Conservation (phyloP, 2,329 filamentous ascomycete genomes). For the Penicillium digitatum region DNA sequence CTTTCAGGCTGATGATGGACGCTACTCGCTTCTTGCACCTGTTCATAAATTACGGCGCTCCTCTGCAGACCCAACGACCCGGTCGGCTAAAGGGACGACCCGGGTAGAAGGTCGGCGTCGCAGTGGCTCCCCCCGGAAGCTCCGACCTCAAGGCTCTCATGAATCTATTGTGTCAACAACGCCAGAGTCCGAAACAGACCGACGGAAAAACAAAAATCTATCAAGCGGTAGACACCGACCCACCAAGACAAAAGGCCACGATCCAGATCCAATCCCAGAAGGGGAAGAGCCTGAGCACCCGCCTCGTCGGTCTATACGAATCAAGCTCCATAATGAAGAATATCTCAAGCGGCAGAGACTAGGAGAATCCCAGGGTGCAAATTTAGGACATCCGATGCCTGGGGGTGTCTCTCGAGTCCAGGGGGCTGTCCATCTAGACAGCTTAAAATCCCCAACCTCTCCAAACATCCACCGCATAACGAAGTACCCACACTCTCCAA, state of each 20-base stretch:
- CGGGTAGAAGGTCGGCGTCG: slow-evolving; percentile 29
- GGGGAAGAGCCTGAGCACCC: slow-evolving; percentile 50
- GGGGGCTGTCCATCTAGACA: slow-evolving; percentile 63
- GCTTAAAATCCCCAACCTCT: slow-evolving; percentile 90
- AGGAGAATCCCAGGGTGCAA: slow-evolving; percentile 32
- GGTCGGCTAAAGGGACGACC: slow-evolving; percentile 22
- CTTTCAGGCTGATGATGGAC: slow-evolving; percentile 75
- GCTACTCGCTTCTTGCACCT: slow-evolving; percentile 73
- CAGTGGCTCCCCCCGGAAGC: slow-evolving; percentile 30
- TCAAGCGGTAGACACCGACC: slow-evolving; percentile 25
- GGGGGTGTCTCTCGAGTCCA: slow-evolving; percentile 24
- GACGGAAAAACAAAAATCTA: slow-evolving; percentile 21
- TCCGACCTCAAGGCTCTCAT: slow-evolving; percentile 33
- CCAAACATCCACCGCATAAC: slow-evolving; percentile 68
- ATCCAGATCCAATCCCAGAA: slow-evolving; percentile 44
- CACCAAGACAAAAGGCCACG: slow-evolving; percentile 27
- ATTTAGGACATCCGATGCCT: slow-evolving; percentile 27
- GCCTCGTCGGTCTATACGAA: slow-evolving; percentile 78
- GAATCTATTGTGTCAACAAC: slow-evolving; percentile 49
- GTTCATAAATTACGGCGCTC: slow-evolving; percentile 57
- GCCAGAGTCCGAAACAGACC: slow-evolving; percentile 54
- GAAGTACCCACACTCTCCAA: slow-evolving; percentile 84
- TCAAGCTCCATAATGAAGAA: slow-evolving; percentile 81
- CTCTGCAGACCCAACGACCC: slow-evolving; percentile 18
- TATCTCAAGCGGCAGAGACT: slow-evolving; percentile 65